phyloP scores from a whole-genome alignment of 1,284 basidiomycete species.

The Mycena citricolor region DNA sequence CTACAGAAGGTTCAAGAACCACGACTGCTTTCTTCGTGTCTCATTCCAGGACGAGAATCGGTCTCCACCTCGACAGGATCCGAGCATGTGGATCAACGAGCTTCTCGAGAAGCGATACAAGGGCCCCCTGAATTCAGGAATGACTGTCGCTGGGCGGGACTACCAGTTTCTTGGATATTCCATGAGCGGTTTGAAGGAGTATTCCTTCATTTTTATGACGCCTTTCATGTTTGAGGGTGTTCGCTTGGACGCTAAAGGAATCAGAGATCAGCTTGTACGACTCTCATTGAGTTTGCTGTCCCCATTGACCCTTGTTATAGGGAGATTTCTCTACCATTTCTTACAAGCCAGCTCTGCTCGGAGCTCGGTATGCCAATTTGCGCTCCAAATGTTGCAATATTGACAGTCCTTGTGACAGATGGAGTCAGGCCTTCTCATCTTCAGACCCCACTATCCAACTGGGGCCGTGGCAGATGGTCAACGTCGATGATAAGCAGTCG shows the following conservation, averaged over 20 bases:
- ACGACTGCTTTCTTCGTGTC: slow-evolving; percentile 61
- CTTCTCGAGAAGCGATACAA: slow-evolving; percentile 48
- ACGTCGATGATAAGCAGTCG: slow-evolving; percentile 31
- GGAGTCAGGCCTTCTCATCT: slow-evolving; percentile 54
- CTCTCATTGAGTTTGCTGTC: slow-evolving; percentile 4
- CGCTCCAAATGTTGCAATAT: background rate
- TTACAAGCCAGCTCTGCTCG: slow-evolving; percentile 45
- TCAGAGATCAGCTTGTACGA: slow-evolving; percentile 34
- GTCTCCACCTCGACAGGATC: slow-evolving; percentile 48
- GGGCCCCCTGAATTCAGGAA: slow-evolving; percentile 42
- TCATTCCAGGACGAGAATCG: slow-evolving; percentile 62
- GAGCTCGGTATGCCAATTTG: slow-evolving; percentile 34
- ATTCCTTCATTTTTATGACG: slow-evolving; percentile 61
- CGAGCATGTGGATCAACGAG: slow-evolving; percentile 41
- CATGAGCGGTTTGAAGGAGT: slow-evolving; percentile 55
- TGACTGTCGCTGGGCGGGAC: slow-evolving; percentile 50
- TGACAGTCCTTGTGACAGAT: slow-evolving; percentile 27
- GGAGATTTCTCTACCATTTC: slow-evolving; percentile 38
- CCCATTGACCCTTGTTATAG: no score
- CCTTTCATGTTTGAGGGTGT: slow-evolving; percentile 36
- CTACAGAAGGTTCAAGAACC: slow-evolving; percentile 44
- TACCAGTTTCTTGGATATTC: slow-evolving; percentile 65
- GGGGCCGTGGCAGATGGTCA: slow-evolving; percentile 30
- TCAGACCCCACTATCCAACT: slow-evolving; percentile 45
- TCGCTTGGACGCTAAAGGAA: slow-evolving; percentile 29